phyloP scores from a whole-genome alignment of 108 stramenopile species.

The Craspedostauros australis region DNA sequence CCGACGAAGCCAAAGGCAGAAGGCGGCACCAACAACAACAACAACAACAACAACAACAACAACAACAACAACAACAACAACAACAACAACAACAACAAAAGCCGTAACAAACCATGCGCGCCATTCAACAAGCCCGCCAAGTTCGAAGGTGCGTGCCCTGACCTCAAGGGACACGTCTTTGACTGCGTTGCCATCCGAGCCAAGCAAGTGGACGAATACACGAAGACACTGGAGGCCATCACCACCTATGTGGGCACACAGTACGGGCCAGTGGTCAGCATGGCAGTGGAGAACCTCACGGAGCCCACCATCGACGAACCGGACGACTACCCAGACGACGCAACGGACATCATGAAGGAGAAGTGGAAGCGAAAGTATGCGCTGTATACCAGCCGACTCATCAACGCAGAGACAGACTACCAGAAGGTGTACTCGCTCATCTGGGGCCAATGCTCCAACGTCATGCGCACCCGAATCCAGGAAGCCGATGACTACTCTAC shows the following conservation, averaged over 20 bases:
- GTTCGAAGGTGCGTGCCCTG: too few species aligned
- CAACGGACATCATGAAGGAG: background rate
- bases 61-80: too few species aligned
- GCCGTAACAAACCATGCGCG: too few species aligned
- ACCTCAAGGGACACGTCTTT: too few species aligned
- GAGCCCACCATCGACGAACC: background rate
- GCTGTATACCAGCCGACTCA: background rate
- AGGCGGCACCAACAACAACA: too few species aligned
- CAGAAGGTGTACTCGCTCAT: conserved; percentile 8
- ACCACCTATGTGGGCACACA: background rate
- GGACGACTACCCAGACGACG: background rate
- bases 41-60: too few species aligned
- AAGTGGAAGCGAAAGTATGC: background rate
- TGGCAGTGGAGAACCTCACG: background rate
- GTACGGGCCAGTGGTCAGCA: background rate
- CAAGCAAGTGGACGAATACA: too few species aligned
- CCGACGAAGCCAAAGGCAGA: too few species aligned
- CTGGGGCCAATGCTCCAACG: conserved; percentile 20
- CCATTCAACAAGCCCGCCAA: too few species aligned
- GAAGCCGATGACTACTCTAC: background rate
- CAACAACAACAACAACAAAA: too few species aligned
- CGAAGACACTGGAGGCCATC: conserved; percentile 1
- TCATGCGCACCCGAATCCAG: conserved; percentile 1
- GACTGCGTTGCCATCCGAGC: too few species aligned
- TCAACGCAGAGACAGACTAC: background rate